Base-by-base conservation (phyloP, 2,329 filamentous ascomycete genomes). In the Trichoderma sp. region DNA sequence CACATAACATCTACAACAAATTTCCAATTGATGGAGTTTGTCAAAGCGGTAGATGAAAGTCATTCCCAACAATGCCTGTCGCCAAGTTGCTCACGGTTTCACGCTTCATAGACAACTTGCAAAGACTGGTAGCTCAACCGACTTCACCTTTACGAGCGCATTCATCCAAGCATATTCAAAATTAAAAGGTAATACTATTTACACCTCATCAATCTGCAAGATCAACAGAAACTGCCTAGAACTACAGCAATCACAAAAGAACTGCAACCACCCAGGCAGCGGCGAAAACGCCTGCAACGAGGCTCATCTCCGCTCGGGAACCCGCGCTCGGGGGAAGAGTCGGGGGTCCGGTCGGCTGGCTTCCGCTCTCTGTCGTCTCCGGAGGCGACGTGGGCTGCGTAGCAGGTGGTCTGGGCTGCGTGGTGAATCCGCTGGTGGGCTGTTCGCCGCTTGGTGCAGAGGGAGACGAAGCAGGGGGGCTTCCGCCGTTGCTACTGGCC, bases 201-300 rank as follows among this genome's bases (percentile, higher is more conserved):
- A 30, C 45, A 26, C 17, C 24, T 48, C 39, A 12, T 28, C 47
- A 60, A 24, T 17, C 48, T 30, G 26, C 26, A 19, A 30, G 9
- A 30, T 3, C 28, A 17, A 61, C 41, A 19, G 21, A 24, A 24
- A 24, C 5, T 21, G 1, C 17, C 14, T 10, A 10, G n/a, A 39
- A 39, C 19, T 52, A 24, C n/a, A 3, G 34, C 34, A 39, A 57
- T 67, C 67, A 74, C 28, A 73, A 66, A 10, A 66, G 67, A 34
- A 70, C 68, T 17, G 68, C 72, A 34, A 63, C 57, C 6, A 69
- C 21, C 71, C 72, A 74, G 62, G 68, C 66, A 17, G 57, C 65
- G 3, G 67, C 70, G 43, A 74, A 71, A 55, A 73, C 45, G 30
- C 68, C 69, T 47, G 69, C 69, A 9, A 72, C 65, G n/a, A 71